Conservation (phyloP, 2,329 filamentous ascomycete species). For the Neoscytalidium dimidiatum region DNA sequence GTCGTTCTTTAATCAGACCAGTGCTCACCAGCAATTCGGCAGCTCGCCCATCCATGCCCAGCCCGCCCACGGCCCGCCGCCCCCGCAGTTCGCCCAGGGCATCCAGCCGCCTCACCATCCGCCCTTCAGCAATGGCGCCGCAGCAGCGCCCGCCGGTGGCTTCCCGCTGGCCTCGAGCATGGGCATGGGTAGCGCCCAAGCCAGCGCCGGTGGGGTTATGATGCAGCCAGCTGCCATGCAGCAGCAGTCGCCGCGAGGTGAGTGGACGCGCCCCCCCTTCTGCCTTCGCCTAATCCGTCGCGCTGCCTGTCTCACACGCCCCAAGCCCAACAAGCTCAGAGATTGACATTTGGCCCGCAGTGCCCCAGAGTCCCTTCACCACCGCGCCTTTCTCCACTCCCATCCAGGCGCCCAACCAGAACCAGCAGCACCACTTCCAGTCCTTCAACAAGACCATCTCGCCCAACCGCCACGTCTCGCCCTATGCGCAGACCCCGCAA, state of each 20-base stretch:
- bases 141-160: constrained; percentile 10
- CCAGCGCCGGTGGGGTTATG: constrained; percentile 29
- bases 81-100: constrained; percentile 24
- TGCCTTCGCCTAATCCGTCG: constrained; percentile 20
- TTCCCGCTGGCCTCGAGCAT: constrained; percentile 27
- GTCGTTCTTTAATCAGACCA: constrained; percentile 19
- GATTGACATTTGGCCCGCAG: constrained; percentile 11
- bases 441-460: constrained; percentile 41
- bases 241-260: constrained; percentile 41
- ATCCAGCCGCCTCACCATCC: constrained; percentile 31
- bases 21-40: constrained; percentile 13
- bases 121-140: constrained; percentile 31
- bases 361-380: constrained; percentile 17
- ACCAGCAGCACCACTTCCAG: constrained; percentile 31
- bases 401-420: constrained; percentile 36
- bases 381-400: constrained; percentile 37
- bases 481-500: constrained; percentile 38
- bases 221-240: constrained; percentile 38
- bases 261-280: constrained; percentile 28
- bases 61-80: constrained; percentile 17
- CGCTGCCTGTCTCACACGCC: constrained; percentile 20
- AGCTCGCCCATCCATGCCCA: constrained; percentile 14
- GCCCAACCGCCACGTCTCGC: constrained; percentile 32
- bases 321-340: constrained; percentile 14
- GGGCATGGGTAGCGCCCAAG: constrained; percentile 24